Conservation (phyloP, 305 asterid genomes). For the Fraxinus albicans region DNA sequence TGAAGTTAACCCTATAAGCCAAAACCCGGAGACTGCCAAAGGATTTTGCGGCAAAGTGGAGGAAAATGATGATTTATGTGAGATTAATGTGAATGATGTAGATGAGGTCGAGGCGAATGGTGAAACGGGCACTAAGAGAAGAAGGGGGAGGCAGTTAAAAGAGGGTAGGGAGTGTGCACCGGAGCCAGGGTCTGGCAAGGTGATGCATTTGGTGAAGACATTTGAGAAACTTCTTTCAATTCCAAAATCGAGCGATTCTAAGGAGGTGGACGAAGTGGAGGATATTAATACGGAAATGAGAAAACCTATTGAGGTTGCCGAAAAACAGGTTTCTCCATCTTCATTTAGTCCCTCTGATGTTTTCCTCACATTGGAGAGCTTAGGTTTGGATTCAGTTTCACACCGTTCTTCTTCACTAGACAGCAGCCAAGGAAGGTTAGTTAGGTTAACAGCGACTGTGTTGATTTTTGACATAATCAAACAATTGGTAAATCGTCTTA, state of each 20-base stretch:
- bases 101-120: conserved; percentile 23
- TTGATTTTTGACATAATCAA: not conserved
- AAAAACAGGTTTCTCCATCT: conserved; percentile 50
- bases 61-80: conserved; percentile 21
- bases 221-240: conserved; percentile 51
- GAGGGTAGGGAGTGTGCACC: conserved; percentile 40
- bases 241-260: conserved; percentile 34
- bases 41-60: conserved; percentile 14
- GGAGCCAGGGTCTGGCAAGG: conserved; percentile 43
- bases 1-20: not conserved
- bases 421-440: conserved; percentile 79
- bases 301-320: conserved; percentile 31
- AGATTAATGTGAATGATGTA: not conserved
- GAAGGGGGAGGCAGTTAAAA: conserved; percentile 47
- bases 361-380: conserved; percentile 65
- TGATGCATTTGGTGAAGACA: conserved; percentile 53
- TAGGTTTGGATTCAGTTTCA: conserved; percentile 58
- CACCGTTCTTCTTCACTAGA: conserved; percentile 57
- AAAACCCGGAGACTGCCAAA: conserved; percentile 5
- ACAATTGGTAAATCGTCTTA: conserved; percentile 4
- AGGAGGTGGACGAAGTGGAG: conserved; percentile 43
- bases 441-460: conserved; percentile 9
- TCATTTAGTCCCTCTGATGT: conserved; percentile 67
- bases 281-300: conserved; percentile 32
- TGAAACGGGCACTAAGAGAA: conserved; percentile 47